Evolutionary conservation across 371 early-diverging fungal genomes (phyloP), one percentile per base, ranked within the genome.

Genomic region (Zopfochytrium polystomum): DNA sequence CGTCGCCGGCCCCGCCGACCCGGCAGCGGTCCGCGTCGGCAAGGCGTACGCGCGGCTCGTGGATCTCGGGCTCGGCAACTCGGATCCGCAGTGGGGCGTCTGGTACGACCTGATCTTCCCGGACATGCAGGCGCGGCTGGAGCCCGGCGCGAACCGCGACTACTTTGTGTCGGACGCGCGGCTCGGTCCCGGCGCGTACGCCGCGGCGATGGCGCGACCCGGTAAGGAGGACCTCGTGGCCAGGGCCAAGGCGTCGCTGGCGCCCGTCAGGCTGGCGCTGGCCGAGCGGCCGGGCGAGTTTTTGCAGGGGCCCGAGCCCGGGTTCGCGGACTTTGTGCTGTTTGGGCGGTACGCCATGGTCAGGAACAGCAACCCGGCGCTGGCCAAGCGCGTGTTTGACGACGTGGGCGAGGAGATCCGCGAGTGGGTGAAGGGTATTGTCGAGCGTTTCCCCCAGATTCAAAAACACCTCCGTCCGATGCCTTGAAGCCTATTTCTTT

Each of bases 301-400:
- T 42, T 29, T 67, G 56, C 68, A 68, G 29, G 68, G 68, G 13
- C 18, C 31, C 11, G 52, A 58, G 60, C 68, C 68, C n/a, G 68
- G 68, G 20, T 60, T 62, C 29, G 68, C 38, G 6, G 68, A 68
- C 47, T 68, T 30, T 51, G 68, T 68, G 18, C 31, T 68, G 26
- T 68, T 68, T 63, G 68, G 68, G 23, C 58, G 68, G 23, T 68
- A 68, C 38, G 68, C 63, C 13, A 62, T 62, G 57, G 49, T 55
- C 47, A 18, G 68, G 20, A 58, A 57, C 54, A 18, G 18, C 42
- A 46, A 52, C 43, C 51, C 56, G 15, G 25, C 38, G 55, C 27
- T 66, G 9, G 22, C 38, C 11, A 60, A 43, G 52, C n/a, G 46
- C 29, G 35, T 66, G 23, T 66, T 45, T 45, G 66, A 66, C 25